Conservation (phyloP, 768 basidiomycete species). For the Trametes villosa region DNA sequence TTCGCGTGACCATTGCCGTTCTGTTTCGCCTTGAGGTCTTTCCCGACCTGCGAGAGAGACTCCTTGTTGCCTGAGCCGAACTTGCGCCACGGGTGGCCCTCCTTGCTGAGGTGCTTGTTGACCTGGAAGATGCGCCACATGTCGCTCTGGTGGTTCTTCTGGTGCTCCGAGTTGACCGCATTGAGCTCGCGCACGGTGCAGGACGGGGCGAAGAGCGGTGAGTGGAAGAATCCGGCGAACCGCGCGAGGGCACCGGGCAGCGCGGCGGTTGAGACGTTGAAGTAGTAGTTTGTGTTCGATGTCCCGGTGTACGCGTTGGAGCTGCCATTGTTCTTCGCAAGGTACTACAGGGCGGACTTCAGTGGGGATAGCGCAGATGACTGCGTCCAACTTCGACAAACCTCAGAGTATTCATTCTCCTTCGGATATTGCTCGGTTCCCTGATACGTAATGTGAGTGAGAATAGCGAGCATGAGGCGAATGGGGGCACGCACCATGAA, state of each 20-base stretch:
- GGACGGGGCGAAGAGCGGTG: conserved; percentile 85
- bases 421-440: conserved; percentile 83
- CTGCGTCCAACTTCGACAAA: conserved; percentile 39
- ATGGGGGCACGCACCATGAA: conserved; percentile 75
- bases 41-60: conserved; percentile 68
- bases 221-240: conserved; percentile 88
- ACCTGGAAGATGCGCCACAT: conserved; percentile 95
- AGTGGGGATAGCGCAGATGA: too few species aligned
- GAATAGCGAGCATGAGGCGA: not conserved
- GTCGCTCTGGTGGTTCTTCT: conserved; percentile 92
- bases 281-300: conserved; percentile 89
- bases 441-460: conserved; percentile 39
- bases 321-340: conserved; percentile 79
- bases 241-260: conserved; percentile 74
- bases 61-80: conserved; percentile 89
- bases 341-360: conserved; percentile 49
- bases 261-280: conserved; percentile 67
- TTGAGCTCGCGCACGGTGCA: conserved; percentile 90
- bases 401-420: conserved; percentile 95
- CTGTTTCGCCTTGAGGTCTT: conserved; percentile 51
- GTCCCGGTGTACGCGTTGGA: conserved; percentile 95
- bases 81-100: conserved; percentile 85
- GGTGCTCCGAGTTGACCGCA: conserved; percentile 96
- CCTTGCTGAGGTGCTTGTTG: conserved; percentile 82
- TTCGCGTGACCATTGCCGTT: conserved; percentile 22